Evolutionary conservation across 1,139 yeast genomes (phyloP).

Genomic region (Kodamaea ohmeri): DNA sequence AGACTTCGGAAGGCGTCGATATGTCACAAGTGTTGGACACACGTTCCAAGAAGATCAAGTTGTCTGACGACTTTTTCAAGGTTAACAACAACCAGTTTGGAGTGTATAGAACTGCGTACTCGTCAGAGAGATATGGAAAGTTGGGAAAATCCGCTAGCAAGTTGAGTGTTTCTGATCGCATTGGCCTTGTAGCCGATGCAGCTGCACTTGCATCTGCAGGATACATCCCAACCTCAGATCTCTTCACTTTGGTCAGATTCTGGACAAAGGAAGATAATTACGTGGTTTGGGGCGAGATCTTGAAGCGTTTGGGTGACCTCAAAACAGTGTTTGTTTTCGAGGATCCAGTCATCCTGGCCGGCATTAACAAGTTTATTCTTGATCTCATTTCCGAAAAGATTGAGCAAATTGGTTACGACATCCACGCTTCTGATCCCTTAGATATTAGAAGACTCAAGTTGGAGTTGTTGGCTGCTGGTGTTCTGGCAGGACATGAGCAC

Average conservation of each 20-base stretch:
- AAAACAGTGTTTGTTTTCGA: constrained; percentile 72
- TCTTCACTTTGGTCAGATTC: constrained; percentile 59
- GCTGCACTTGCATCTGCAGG: constrained; percentile 73
- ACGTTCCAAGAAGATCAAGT: constrained; percentile 49
- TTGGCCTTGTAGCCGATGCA: constrained; percentile 83
- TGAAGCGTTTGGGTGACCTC: constrained; percentile 52
- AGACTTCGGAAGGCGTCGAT: constrained; percentile 56
- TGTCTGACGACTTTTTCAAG: constrained; percentile 57
- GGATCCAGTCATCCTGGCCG: constrained; percentile 50
- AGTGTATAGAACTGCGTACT: constrained; percentile 76
- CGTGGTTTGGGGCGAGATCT: constrained; percentile 78
- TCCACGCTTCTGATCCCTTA: constrained; percentile 61
- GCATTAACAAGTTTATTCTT: constrained; percentile 57
- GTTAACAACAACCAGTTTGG: constrained; percentile 82
- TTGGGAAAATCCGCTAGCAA: constrained; percentile 73
- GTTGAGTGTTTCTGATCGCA: constrained; percentile 78
- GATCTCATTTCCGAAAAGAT: constrained; percentile 61
- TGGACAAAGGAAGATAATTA: constrained; percentile 70
- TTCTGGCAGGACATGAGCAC: constrained; percentile 54
- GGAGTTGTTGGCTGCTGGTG: constrained; percentile 68
- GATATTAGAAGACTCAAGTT: constrained; percentile 75
- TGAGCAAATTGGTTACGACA: constrained; percentile 66
- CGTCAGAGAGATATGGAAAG: constrained; percentile 69
- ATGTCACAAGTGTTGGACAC: constrained; percentile 55
- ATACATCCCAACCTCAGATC: constrained; percentile 61